phyloP scores from a whole-genome alignment of 2,329 filamentous ascomycete genomes.

The Talaromyces atroroseus region DNA sequence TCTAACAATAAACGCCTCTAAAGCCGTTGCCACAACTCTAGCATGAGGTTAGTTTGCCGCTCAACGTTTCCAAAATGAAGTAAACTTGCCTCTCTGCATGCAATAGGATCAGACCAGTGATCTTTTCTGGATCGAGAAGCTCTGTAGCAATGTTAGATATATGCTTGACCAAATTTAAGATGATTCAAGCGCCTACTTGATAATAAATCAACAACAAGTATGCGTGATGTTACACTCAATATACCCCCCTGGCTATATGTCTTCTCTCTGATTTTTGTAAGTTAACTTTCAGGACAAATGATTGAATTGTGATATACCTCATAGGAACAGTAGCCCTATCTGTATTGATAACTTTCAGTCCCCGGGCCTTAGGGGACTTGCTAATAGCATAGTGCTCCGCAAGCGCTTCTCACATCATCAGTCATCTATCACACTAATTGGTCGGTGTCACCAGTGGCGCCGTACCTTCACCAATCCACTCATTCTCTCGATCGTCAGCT shows the following conservation, averaged over 20 bases:
- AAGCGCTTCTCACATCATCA: conserved; percentile 50
- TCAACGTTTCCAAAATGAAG: neutral
- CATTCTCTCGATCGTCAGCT: conserved; percentile 87
- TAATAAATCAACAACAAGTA: conserved; percentile 87
- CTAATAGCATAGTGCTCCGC: conserved; percentile 94
- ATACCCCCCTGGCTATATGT: conserved; percentile 86
- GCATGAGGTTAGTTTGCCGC: conserved; percentile 11
- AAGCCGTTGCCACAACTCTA: conserved; percentile 73
- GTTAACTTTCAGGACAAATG: neutral
- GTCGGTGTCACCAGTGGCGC: conserved; percentile 13
- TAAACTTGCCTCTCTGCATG: conserved; percentile 65
- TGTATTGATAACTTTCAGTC: conserved; percentile 87
- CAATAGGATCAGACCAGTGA: conserved; percentile 80
- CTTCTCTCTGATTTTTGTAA: conserved; percentile 59
- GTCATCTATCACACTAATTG: neutral
- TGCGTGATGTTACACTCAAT: conserved; percentile 92
- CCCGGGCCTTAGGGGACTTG: conserved; percentile 72
- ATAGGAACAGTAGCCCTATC: conserved; percentile 82
- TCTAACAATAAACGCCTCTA: conserved; percentile 91
- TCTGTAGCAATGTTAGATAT: conserved; percentile 23
- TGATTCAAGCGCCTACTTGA: conserved; percentile 49
- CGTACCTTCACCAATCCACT: conserved; percentile 79
- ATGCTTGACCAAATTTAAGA: conserved; percentile 53
- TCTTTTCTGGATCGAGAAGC: conserved; percentile 71
- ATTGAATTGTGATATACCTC: conserved; percentile 34